Base-by-base conservation (phyloP, 1,139 yeast species). In the Suhomyces chickasaworum region DNA sequence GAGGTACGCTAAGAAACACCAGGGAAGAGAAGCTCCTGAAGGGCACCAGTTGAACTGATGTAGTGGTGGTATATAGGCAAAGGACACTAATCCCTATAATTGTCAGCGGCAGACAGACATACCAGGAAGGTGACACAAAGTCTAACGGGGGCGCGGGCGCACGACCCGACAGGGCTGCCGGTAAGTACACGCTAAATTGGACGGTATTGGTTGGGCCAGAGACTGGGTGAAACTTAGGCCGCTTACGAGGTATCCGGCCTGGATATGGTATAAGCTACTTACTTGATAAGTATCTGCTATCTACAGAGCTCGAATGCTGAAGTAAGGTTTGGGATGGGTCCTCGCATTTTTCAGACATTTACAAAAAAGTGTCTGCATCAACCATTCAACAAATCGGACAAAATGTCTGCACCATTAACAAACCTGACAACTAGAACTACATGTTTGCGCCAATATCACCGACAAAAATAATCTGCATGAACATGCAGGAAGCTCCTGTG, bases 61-160 rank as follows among this genome's bases (percentile, higher is more conserved):
- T 37, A 39, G 38, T 37, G 34, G 37, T 21, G 42, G 20, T 32
- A 20, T 37, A 37, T 23, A 29, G 32, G 32, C 32, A 23, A 37
- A 37, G 36, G 35, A 34, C 31, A 27, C 42, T 27, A 43, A 43
- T 43, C 46, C 46, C 46, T 39, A 39, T 32, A 43, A 43, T 43
- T 43, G 46, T 43, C 46, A 43, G 46, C 46, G 42, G 27, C 46
- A 38, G 42, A 21, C 46, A 43, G 42, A 29, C 46, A 43, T 36
- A 37, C 39, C 32, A 31, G 39, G 34, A 18, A 7, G 29, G 41
- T 42, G 41, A 31, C 46, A 46, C 48, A 46, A 46, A 46, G 46
- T 36, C 41, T 10, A 36, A 22, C 43, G 13, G 39, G 42, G 40
- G 40, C 16, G 34, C 34, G 25, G 18, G 23, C 30, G 39, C 39